Base-by-base conservation (phyloP, 1,284 basidiomycete genomes). In the Chalciporus sp. region DNA sequence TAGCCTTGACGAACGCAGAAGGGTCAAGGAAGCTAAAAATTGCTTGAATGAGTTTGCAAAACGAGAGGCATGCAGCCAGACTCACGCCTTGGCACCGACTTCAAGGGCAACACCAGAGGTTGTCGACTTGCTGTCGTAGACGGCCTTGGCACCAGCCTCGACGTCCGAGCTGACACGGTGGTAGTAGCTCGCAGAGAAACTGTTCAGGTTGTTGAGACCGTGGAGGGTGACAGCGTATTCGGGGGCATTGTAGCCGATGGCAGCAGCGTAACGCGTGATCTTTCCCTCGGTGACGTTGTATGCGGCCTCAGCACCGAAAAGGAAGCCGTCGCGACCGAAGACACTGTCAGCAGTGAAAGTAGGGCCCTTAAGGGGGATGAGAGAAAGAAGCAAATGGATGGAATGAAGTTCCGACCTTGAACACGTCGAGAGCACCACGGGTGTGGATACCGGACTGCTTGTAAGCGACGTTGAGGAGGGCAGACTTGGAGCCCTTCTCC, bases 181-280 rank as follows among this genome's bases (percentile, higher is more conserved):
- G 84, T 98, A 99, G 86, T 98, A 99, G 75, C 90, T 94, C 64
- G 96, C 97, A 58, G 90, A 84, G 83, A 95, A 98, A 69, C 89
- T 89, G 70, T 89, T 91, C 73, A 98, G 77, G 85, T 98, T 98
- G 81, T 93, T 90, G 69, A 98, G 86, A 61, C 90, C 94, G 78
- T 98, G 95, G 58, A 98, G 68, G 66, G 96, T 95, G 74, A 98
- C 86, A 61, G 95, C 93, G 79, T 98, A 99, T 75, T 98, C 94
- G 49, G 95, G 93, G 47, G 95, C 95, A 71, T 90, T 93, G 86
- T 90, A 98, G 70, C 95, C 97, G 62, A 94, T 74, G 56, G 94
- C 96, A 65, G 91, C 85, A 60, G 95, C 90, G 79, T 97, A 99
- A 69, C 91, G 90, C 68, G 90, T 90, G 72, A 99, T 82, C 72